Evolutionary conservation across 179 eudicot species (phyloP).

Genomic region (Amaranthus tricolor): DNA sequence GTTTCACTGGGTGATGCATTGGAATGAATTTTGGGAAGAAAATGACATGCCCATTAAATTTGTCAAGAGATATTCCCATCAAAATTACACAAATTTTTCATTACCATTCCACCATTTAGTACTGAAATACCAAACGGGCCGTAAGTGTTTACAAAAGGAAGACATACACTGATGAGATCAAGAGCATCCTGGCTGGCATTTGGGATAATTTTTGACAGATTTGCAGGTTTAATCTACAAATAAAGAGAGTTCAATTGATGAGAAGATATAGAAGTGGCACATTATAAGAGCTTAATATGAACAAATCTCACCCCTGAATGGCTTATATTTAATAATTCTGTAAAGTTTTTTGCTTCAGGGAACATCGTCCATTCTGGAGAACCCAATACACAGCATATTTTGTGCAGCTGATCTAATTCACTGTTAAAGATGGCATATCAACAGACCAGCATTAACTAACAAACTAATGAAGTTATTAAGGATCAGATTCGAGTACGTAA

Average conservation of each 20-base stretch:
- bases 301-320: conserved; percentile 55
- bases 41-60: too few species aligned
- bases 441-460: neutral
- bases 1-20: too few species aligned
- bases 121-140: neutral
- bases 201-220: conserved; percentile 69
- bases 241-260: neutral
- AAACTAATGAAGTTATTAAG: neutral
- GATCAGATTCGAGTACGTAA: too few species aligned
- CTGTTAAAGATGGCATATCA: conserved; percentile 41
- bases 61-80: too few species aligned
- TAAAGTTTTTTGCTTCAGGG: conserved; percentile 58
- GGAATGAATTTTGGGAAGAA: too few species aligned
- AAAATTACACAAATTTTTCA: too few species aligned
- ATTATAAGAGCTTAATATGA: neutral
- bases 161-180: conserved; percentile 70
- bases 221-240: conserved; percentile 59
- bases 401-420: conserved; percentile 86
- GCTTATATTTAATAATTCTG: conserved; percentile 53
- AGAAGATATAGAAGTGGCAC: conserved; percentile 3
- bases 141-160: conserved; percentile 2
- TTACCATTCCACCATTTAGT: too few species aligned
- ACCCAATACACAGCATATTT: conserved; percentile 92
- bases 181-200: conserved; percentile 85
- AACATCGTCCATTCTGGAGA: conserved; percentile 66